These are phyloP conservation scores for Yamadazyma phyllophila DNA, from an alignment of 805 yeast species.

Conservation along the genomic window DNA sequence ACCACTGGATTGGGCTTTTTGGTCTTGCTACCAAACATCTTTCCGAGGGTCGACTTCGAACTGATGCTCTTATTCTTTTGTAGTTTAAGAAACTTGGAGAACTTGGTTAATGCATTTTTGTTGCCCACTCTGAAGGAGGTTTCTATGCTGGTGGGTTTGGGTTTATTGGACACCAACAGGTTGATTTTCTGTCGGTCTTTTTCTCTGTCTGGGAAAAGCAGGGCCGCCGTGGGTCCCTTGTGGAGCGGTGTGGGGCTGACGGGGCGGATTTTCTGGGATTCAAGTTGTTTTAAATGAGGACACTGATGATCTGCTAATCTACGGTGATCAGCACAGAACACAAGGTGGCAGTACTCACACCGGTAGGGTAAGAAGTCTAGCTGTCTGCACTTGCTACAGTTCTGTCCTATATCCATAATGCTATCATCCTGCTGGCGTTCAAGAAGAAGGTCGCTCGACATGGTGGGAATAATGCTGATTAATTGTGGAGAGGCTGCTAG, in stretches of 20 bases:
- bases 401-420: constrained; percentile 56
- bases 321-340: constrained; percentile 53
- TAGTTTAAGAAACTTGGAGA: constrained; percentile 25
- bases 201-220: constrained; percentile 53
- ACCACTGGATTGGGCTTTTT: constrained; percentile 14
- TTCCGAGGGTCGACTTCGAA: not conserved
- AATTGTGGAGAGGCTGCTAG: not conserved
- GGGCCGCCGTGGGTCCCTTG: constrained; percentile 31
- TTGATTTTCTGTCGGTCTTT: constrained; percentile 38
- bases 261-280: constrained; percentile 8
- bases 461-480: not conserved
- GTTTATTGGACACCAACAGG: constrained; percentile 15
- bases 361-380: constrained; percentile 59
- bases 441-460: constrained; percentile 8
- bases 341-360: constrained; percentile 47
- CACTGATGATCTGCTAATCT: constrained; percentile 33
- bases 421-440: constrained; percentile 24
- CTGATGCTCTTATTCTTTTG: constrained; percentile 17
- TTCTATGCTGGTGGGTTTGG: constrained; percentile 25
- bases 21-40: constrained; percentile 1
- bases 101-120: constrained; percentile 25
- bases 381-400: constrained; percentile 50
- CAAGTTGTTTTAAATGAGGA: constrained; percentile 15
- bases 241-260: constrained; percentile 7
- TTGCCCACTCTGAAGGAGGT: constrained; percentile 27